Evolutionary conservation across 495 filamentous ascomycete species (phyloP), one percentile per base, ranked within the genome.

Genomic region (Talaromyces nanjingensis): DNA sequence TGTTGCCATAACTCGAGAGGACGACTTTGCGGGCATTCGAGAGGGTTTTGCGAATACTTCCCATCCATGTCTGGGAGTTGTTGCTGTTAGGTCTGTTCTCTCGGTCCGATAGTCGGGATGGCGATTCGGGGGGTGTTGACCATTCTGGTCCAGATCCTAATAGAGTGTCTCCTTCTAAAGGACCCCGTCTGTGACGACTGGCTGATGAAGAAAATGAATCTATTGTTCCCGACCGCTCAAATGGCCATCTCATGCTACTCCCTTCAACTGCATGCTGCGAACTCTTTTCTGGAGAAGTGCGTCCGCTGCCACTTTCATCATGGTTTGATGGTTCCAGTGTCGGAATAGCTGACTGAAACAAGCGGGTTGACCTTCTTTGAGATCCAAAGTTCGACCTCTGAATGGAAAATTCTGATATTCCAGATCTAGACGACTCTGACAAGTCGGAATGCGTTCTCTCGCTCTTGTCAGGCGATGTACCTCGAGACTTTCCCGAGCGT

Each of bases 171-270:
- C 85, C 87, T 70, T 93, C 88, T 8, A 82, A 80, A 66, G 88
- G 89, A 11, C 87, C 77, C 18, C 82, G 79, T 1, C 79, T 76
- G 42, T 39, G 64, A 90, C 84, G 20, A 80, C 82, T 16, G 85
- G 85, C 18, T 81, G 79, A 6, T 0, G 90, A 91, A 42, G 81
- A 85, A 70, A 87, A 92, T 57, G 83, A 88, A 25, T 85, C 85
- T n/a, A 83, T 69, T 45, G 78, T 76, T 12, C 70, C 70, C n/a
- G 74, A 74, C 24, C 77, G 76, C 14, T 77, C 77, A 8, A 70
- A 70, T 2, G 71, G 66, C 6, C 70, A 63, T 16, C 66, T 60
- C 18, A 69, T 57, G 18, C 67, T 68, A 56, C 75, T 70, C 20
- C 37, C 29, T 53, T 53, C 42, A 29, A 24, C 72, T 70, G 59